Percentiles rank a stretch among this genome's conserved stretches.
Conservation (phyloP, 2,329 filamentous ascomycete species). For the Clarireedia sp. region DNA sequence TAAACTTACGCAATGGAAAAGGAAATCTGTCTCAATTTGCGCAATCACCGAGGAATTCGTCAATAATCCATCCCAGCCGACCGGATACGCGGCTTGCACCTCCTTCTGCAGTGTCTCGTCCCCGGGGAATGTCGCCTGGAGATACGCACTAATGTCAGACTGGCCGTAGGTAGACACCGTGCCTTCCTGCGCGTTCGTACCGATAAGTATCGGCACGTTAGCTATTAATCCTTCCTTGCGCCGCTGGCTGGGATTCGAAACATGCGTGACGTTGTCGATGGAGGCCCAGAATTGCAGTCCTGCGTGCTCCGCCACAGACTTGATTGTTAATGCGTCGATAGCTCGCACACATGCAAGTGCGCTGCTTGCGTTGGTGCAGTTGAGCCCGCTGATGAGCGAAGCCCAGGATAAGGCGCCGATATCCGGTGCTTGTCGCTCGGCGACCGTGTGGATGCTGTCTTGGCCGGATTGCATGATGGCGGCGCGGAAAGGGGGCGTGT, state of each 20-base stretch:
- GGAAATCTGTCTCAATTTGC: background rate
- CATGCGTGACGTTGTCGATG: background rate
- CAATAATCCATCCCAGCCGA: background rate
- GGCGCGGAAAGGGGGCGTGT: constrained; percentile 65
- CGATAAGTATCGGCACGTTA: constrained; percentile 4
- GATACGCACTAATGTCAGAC: background rate
- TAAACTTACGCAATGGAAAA: constrained; percentile 5
- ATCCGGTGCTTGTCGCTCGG: background rate
- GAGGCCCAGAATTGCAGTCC: background rate
- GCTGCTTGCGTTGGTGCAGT: background rate
- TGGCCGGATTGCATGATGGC: constrained; percentile 70
- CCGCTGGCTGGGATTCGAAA: background rate
- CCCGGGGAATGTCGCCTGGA: background rate
- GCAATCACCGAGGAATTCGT: background rate
- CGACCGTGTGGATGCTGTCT: background rate
- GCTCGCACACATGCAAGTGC: constrained; percentile 1
- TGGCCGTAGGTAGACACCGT: background rate
- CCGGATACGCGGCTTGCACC: background rate
- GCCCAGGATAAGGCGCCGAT: background rate
- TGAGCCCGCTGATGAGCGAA: background rate
- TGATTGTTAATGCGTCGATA: background rate
- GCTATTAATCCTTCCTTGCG: background rate
- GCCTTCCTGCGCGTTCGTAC: constrained; percentile 2
- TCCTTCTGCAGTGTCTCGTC: background rate
- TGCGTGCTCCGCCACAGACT: background rate